phyloP scores from a whole-genome alignment of 768 basidiomycete genomes.

The Naganishia kalamii region DNA sequence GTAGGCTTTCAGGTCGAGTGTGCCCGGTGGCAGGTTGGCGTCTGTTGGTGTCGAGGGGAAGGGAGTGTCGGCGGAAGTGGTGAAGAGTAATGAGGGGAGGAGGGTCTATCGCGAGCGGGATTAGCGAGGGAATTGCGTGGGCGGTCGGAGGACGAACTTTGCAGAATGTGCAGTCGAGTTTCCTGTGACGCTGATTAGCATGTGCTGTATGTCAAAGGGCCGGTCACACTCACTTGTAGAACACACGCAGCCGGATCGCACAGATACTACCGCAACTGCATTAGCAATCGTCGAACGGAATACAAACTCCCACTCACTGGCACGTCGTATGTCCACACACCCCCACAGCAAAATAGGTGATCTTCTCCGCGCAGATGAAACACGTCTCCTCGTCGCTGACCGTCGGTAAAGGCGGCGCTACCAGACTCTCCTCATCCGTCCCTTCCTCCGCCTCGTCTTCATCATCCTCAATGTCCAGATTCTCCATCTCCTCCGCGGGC shows the following conservation, averaged over 20 bases:
- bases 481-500: neutral
- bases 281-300: neutral
- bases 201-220: neutral
- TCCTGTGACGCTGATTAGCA: constrained; percentile 45
- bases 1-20: constrained; percentile 34
- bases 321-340: constrained; percentile 92
- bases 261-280: constrained; percentile 55
- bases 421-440: constrained; percentile 16
- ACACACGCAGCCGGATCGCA: constrained; percentile 71
- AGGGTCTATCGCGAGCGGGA: constrained; percentile 17
- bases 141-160: constrained; percentile 58
- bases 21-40: constrained; percentile 28
- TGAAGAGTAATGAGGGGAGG: constrained; percentile 37
- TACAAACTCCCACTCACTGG: constrained; percentile 50
- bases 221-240: constrained; percentile 61
- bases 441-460: neutral
- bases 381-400: constrained; percentile 50
- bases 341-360: constrained; percentile 81
- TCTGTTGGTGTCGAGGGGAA: constrained; percentile 35
- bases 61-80: constrained; percentile 34
- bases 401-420: constrained; percentile 18
- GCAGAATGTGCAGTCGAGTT: constrained; percentile 88
- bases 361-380: constrained; percentile 90
- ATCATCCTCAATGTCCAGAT: neutral
- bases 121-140: neutral